Evolutionary conservation across 768 basidiomycete species (phyloP).

Genomic region (Agaricus blazei): DNA sequence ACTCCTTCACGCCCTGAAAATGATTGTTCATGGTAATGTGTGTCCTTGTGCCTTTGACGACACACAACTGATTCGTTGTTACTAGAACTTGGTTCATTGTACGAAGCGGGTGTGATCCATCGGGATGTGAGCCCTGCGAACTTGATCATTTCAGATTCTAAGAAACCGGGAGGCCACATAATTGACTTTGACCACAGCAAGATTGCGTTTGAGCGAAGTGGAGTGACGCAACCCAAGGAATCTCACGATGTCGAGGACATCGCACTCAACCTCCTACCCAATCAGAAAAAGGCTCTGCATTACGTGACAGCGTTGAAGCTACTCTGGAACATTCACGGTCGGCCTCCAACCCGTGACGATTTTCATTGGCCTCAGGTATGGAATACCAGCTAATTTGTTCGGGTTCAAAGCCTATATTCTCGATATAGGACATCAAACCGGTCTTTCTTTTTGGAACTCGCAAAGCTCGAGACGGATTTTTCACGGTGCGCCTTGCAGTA

Average conservation of each 20-base stretch:
- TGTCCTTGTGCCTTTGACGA: not conserved
- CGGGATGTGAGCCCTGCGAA: not conserved
- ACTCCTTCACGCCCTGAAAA: not conserved
- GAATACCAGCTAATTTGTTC: not conserved
- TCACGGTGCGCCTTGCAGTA: not conserved
- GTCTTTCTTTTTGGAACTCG: not conserved
- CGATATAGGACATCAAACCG: not conserved
- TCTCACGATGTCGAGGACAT: not conserved
- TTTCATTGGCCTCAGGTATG: not conserved
- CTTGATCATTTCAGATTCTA: not conserved
- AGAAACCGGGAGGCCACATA: not conserved
- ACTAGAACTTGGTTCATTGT: not conserved
- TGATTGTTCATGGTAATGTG: not conserved
- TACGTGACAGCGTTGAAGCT: not conserved
- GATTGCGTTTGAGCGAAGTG: not conserved
- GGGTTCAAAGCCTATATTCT: not conserved
- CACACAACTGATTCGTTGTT: not conserved
- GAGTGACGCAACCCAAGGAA: not conserved
- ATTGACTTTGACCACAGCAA: conserved; percentile 5
- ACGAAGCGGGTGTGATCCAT: not conserved
- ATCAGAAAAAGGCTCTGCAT: not conserved
- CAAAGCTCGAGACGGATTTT: not conserved
- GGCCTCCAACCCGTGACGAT: not conserved
- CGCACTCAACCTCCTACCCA: not conserved
- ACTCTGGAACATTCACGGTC: not conserved